Evolutionary conservation across 163 green algal species (phyloP).

Genomic region (Chlamydomonas reinhardtii): DNA sequence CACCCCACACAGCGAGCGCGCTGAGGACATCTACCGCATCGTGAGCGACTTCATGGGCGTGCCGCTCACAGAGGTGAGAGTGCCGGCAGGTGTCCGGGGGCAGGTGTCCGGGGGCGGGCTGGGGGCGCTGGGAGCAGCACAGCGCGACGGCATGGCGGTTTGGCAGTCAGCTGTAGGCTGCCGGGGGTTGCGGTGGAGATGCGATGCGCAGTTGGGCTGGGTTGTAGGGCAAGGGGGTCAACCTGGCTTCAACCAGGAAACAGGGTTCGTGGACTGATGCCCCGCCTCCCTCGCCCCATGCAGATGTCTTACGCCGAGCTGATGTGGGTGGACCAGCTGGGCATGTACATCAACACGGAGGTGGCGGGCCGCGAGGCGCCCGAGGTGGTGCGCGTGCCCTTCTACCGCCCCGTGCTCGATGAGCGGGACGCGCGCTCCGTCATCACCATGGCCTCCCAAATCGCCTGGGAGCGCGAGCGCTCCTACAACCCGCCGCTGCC

Average conservation of each 20-base stretch:
- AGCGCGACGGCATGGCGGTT: no score
- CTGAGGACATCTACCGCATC: constrained; percentile 80
- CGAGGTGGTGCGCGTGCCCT: constrained; percentile 30
- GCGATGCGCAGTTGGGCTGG: no score
- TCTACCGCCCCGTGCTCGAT: constrained; percentile 76
- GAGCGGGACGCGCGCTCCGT: constrained; percentile 85
- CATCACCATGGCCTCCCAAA: constrained; percentile 92
- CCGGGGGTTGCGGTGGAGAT: no score
- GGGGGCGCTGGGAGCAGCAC: no score
- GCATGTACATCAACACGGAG: constrained; percentile 80
- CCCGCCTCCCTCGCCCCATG: not conserved
- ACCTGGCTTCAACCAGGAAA: no score
- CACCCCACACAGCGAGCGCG: constrained; percentile 70
- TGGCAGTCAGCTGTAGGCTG: no score
- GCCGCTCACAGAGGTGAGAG: constrained; percentile 64
- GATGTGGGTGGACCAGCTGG: constrained; percentile 91
- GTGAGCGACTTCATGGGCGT: constrained; percentile 60
- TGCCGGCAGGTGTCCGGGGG: not conserved
- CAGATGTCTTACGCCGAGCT: constrained; percentile 87
- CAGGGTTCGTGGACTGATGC: no score
- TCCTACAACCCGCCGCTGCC: constrained; percentile 64
- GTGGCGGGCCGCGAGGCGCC: constrained; percentile 36
- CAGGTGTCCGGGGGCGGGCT: not conserved
- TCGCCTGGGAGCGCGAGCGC: constrained; percentile 87
- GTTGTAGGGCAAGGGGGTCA: no score